phyloP scores from a whole-genome alignment of 2,329 filamentous ascomycete genomes.

The Chlorencoelia australis region DNA sequence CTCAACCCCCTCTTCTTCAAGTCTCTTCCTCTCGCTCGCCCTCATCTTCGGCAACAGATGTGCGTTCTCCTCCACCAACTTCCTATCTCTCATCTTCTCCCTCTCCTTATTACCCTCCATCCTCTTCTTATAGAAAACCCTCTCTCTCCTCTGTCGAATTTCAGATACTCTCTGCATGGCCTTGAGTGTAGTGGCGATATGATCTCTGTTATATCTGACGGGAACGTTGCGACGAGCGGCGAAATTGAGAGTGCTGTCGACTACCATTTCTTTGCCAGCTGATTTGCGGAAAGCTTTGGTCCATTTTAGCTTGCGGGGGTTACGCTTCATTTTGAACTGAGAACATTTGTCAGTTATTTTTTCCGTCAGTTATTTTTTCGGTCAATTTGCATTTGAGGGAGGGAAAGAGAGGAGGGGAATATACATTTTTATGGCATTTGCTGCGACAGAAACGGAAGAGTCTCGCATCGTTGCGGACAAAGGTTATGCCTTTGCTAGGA shows the following conservation, averaged over 20 bases:
- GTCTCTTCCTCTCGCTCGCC: slow-evolving; percentile 48
- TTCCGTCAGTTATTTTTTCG: too few relatives aligned
- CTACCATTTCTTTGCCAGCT: slow-evolving; percentile 78
- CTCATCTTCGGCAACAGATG: slow-evolving; percentile 74
- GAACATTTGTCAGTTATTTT: not conserved
- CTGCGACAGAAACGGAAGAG: slow-evolving; percentile 46
- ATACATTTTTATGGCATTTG: slow-evolving; percentile 37
- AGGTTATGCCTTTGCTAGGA: slow-evolving; percentile 48
- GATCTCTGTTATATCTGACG: slow-evolving; percentile 89
- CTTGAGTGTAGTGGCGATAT: slow-evolving; percentile 76
- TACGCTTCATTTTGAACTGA: slow-evolving; percentile 94
- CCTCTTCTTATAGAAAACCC: slow-evolving; percentile 86
- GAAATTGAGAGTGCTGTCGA: slow-evolving; percentile 90
- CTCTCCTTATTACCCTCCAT: slow-evolving; percentile 84
- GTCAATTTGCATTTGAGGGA: not conserved
- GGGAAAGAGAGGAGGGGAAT: not conserved
- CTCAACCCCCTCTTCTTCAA: slow-evolving; percentile 39
- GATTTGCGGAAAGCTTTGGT: slow-evolving; percentile 85
- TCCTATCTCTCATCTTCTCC: slow-evolving; percentile 69
- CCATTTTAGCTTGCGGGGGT: slow-evolving; percentile 94
- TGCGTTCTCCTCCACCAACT: slow-evolving; percentile 83
- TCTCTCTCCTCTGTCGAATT: slow-evolving; percentile 73
- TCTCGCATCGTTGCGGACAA: slow-evolving; percentile 32
- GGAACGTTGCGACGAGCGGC: slow-evolving; percentile 88
- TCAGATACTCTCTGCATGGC: slow-evolving; percentile 88